Evolutionary conservation across 2,329 filamentous ascomycete species (phyloP).

Genomic region (Trichoderma sp.): DNA sequence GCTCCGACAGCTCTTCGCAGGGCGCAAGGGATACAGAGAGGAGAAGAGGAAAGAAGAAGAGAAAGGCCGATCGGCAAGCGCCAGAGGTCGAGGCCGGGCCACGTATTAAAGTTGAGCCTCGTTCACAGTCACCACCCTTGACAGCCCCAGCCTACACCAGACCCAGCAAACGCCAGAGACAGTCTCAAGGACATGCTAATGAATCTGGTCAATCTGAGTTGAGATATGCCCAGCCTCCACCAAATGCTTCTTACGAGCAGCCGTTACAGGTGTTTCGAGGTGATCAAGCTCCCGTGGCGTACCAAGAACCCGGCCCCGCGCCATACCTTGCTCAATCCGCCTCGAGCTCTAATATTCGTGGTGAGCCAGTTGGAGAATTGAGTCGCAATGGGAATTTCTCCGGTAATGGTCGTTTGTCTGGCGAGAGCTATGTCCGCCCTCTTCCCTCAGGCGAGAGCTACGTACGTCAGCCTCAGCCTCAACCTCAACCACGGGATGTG

Average conservation of each 20-base stretch:
- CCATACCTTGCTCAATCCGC: conserved; percentile 28
- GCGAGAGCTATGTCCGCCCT: conserved; percentile 31
- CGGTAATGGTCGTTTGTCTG: conserved; percentile 32
- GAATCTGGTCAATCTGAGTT: conserved; percentile 36
- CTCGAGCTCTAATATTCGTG: conserved; percentile 27
- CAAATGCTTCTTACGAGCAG: conserved; percentile 36
- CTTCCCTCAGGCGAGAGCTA: conserved; percentile 20
- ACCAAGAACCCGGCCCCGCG: conserved; percentile 29
- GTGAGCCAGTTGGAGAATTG: conserved; percentile 24
- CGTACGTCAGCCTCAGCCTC: conserved; percentile 25
- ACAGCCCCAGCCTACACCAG: conserved; percentile 50
- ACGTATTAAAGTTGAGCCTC: conserved; percentile 63
- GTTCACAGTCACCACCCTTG: conserved; percentile 60
- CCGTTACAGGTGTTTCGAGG: conserved; percentile 30
- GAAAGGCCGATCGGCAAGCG: conserved; percentile 49
- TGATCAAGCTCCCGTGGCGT: conserved; percentile 34
- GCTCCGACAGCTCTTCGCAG: conserved; percentile 60
- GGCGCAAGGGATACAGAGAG: conserved; percentile 48
- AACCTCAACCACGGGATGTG: background rate
- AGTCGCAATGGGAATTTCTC: conserved; percentile 34
- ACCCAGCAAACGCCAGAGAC: conserved; percentile 56
- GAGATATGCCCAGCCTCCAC: conserved; percentile 41
- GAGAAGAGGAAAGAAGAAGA: conserved; percentile 51
- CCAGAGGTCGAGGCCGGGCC: conserved; percentile 48
- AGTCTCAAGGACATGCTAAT: conserved; percentile 41